A percentile compares a stretch with the other conserved stretches of the same genome.
phyloP scores from a whole-genome alignment of 139 green algal species.

The Chlorella vulgaris region DNA sequence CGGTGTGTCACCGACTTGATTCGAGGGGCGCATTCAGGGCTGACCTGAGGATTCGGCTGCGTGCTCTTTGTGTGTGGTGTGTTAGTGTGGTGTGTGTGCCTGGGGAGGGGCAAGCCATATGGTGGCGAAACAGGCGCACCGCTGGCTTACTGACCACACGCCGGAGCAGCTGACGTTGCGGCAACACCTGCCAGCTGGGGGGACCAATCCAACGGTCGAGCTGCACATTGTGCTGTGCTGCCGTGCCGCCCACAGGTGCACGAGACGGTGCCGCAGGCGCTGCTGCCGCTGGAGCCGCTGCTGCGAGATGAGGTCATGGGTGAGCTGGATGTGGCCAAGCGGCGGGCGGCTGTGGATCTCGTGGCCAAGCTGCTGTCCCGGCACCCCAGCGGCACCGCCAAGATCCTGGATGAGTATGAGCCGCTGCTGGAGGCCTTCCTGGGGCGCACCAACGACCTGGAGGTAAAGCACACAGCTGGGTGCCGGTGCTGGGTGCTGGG shows the following conservation, averaged over 20 bases:
- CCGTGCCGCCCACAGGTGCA: slow-evolving; percentile 61
- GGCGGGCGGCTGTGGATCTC: slow-evolving; percentile 58
- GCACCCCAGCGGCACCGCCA: slow-evolving; percentile 23
- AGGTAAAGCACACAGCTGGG: neutral
- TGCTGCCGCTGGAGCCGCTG: slow-evolving; percentile 76
- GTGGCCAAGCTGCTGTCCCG: slow-evolving; percentile 61
- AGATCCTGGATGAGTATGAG: slow-evolving; percentile 49
- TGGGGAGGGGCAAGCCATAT: too few species aligned
- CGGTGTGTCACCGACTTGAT: slow-evolving; percentile 40
- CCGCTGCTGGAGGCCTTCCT: slow-evolving; percentile 55
- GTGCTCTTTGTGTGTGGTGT: too few species aligned
- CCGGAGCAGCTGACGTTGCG: too few species aligned
- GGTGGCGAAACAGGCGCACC: too few species aligned
- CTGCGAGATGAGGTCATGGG: slow-evolving; percentile 62
- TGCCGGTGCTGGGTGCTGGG: neutral
- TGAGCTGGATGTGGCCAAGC: slow-evolving; percentile 50
- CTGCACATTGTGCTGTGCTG: too few species aligned
- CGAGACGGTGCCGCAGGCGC: slow-evolving; percentile 57
- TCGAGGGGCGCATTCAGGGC: neutral
- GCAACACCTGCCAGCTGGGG: neutral
- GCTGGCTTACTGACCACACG: too few species aligned
- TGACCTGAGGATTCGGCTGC: too few species aligned
- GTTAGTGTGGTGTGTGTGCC: too few species aligned
- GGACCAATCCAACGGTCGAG: too few species aligned
- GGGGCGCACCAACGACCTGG: neutral